These are phyloP conservation scores for Kurtzmaniella quercitrusa DNA, from an alignment of 1,139 yeast genomes.

Conservation along the genomic window DNA sequence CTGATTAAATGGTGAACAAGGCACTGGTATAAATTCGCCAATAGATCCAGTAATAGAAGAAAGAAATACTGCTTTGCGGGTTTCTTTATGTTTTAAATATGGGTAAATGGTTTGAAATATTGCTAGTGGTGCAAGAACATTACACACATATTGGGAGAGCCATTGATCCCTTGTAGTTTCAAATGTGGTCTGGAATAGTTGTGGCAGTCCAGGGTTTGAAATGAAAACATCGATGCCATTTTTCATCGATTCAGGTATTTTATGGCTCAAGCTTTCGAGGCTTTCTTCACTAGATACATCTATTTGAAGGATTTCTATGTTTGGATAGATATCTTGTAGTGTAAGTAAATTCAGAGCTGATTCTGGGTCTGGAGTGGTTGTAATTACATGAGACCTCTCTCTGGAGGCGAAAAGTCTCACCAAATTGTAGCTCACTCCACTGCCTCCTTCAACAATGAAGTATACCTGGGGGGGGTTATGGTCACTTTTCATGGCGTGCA, in stretches of 20 bases:
- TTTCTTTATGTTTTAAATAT: constrained; percentile 12
- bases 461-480: not conserved
- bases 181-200: constrained; percentile 1
- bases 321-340: not conserved
- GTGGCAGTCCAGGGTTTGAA: constrained; percentile 15
- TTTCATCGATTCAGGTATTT: constrained; percentile 1
- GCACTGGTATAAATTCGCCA: constrained; percentile 6
- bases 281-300: constrained; percentile 6
- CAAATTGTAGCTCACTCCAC: not conserved
- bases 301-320: constrained; percentile 5
- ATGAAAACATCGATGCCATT: constrained; percentile 14
- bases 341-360: not conserved
- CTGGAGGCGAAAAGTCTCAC: not conserved
- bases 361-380: not conserved
- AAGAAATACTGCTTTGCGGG: constrained; percentile 5
- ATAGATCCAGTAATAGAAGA: constrained; percentile 7
- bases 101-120: constrained; percentile 22
- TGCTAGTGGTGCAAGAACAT: constrained; percentile 27
- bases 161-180: constrained; percentile 13
- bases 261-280: constrained; percentile 3
- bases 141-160: constrained; percentile 18
- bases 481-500: not conserved
- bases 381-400: not conserved
- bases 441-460: not conserved
- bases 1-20: constrained; percentile 20